These are phyloP conservation scores for Mycena sanguinolenta DNA, from an alignment of 768 basidiomycete genomes.

Conservation along the genomic window DNA sequence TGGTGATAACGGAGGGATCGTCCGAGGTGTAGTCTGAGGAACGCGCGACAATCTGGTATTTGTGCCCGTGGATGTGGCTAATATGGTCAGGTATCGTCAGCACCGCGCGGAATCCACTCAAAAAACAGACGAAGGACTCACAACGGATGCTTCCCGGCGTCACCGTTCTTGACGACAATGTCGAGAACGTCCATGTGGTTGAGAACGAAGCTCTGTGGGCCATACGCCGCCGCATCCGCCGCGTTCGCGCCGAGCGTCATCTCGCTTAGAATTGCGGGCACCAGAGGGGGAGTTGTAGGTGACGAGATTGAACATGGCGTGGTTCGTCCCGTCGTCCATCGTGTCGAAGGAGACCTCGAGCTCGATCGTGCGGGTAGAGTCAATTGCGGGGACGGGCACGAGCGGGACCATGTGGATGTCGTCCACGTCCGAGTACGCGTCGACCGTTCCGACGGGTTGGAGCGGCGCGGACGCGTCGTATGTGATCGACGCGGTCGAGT, in stretches of 20 bases:
- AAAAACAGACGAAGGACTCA: constrained; percentile 50
- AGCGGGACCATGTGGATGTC: constrained; percentile 82
- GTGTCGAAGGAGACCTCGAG: constrained; percentile 83
- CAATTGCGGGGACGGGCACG: constrained; percentile 60
- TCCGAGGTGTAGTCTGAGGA: constrained; percentile 76
- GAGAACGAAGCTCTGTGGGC: constrained; percentile 81
- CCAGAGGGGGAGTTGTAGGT: constrained; percentile 77
- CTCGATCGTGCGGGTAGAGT: constrained; percentile 69
- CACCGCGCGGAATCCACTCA: not conserved
- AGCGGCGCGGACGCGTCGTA: constrained; percentile 70
- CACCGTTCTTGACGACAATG: constrained; percentile 79
- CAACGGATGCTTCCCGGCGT: constrained; percentile 88
- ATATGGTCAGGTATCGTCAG: not conserved
- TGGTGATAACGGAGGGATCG: constrained; percentile 81
- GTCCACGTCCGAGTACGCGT: constrained; percentile 71
- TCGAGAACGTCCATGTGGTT: constrained; percentile 83
- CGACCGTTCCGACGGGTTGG: constrained; percentile 61
- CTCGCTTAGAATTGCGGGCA: constrained; percentile 82
- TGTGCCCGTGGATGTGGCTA: constrained; percentile 94
- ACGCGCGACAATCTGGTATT: constrained; percentile 84
- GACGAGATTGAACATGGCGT: constrained; percentile 79
- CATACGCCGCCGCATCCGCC: constrained; percentile 78
- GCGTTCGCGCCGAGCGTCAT: constrained; percentile 85
- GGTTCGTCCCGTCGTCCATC: constrained; percentile 88
- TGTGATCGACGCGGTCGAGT: constrained; percentile 86